phyloP scores from a whole-genome alignment of 2,329 filamentous ascomycete genomes.

The Penicillium sp. region DNA sequence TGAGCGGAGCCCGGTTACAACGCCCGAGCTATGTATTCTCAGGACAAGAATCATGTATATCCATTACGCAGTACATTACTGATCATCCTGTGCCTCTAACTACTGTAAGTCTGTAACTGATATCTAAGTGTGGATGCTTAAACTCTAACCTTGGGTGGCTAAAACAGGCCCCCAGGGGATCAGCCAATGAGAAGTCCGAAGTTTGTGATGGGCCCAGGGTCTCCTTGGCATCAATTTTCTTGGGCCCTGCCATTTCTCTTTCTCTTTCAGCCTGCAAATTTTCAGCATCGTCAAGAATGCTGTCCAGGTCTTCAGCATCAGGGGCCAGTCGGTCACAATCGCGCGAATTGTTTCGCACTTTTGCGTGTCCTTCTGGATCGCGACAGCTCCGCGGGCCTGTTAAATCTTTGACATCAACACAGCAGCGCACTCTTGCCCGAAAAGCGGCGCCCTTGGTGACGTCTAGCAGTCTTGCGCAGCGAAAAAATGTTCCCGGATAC shows the following conservation, averaged over 20 bases:
- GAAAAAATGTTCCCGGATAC: background rate
- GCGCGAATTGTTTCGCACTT: slow-evolving; percentile 26
- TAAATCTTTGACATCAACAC: slow-evolving; percentile 19
- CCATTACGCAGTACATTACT: too few relatives aligned
- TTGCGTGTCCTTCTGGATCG: slow-evolving; percentile 20
- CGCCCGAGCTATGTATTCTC: too few relatives aligned
- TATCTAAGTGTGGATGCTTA: background rate
- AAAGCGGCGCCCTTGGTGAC: slow-evolving; percentile 4
- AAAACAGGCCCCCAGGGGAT: background rate
- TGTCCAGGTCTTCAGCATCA: slow-evolving; percentile 32
- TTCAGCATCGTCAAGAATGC: slow-evolving; percentile 28
- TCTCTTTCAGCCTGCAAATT: slow-evolving; percentile 10
- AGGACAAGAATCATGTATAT: too few relatives aligned
- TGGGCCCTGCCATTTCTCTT: slow-evolving; percentile 19
- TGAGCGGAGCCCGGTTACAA: too few relatives aligned
- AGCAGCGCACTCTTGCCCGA: slow-evolving; percentile 13
- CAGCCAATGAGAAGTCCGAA: slow-evolving; percentile 28
- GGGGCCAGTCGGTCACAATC: slow-evolving; percentile 29
- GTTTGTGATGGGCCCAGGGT: slow-evolving; percentile 25
- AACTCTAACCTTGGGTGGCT: background rate
- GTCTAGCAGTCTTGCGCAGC: background rate
- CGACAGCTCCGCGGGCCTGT: slow-evolving; percentile 29
- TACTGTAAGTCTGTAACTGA: too few relatives aligned
- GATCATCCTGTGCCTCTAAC: too few relatives aligned
- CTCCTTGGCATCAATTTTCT: slow-evolving; percentile 32